These are phyloP conservation scores for Leccinum variicolor DNA, from an alignment of 768 basidiomycete species.

Conservation along the genomic window DNA sequence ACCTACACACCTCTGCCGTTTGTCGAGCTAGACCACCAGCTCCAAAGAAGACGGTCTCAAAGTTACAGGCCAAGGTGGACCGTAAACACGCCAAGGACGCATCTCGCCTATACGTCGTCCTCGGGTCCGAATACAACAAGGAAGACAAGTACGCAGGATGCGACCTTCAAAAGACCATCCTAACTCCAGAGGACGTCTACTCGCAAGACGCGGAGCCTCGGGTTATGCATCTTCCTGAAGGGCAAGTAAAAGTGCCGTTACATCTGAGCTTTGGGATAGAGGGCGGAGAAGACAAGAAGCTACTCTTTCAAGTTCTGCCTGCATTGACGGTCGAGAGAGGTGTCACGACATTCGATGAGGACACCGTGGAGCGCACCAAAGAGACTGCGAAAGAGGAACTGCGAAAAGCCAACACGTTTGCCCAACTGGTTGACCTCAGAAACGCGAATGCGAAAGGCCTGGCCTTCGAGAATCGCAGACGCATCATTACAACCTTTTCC, in stretches of 20 bases:
- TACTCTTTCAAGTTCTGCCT: slow-evolving; percentile 71
- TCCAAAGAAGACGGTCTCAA: slow-evolving; percentile 41
- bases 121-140: slow-evolving; percentile 66
- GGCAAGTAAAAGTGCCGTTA: slow-evolving; percentile 45
- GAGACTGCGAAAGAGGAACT: slow-evolving; percentile 35
- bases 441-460: slow-evolving; percentile 90
- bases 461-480: slow-evolving; percentile 78
- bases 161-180: slow-evolving; percentile 61
- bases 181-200: slow-evolving; percentile 50
- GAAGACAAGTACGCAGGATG: slow-evolving; percentile 65
- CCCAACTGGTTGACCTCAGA: slow-evolving; percentile 72
- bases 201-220: slow-evolving; percentile 18
- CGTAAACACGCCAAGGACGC: slow-evolving; percentile 34
- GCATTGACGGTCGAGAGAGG: slow-evolving; percentile 39
- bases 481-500: slow-evolving; percentile 81
- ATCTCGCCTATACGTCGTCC: slow-evolving; percentile 60
- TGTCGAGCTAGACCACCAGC: slow-evolving; percentile 35
- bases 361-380: slow-evolving; percentile 19
- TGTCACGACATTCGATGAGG: slow-evolving; percentile 17
- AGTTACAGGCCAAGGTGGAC: slow-evolving; percentile 44
- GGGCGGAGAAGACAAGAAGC: slow-evolving; percentile 43
- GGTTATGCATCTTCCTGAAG: slow-evolving; percentile 32
- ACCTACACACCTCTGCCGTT: slow-evolving; percentile 50
- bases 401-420: slow-evolving; percentile 53
- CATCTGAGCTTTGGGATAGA: slow-evolving; percentile 67